A percentile compares a stretch with the other conserved stretches of the same genome.
phyloP scores from a whole-genome alignment of 805 yeast genomes.

The Teunomyces aglyptinius region DNA sequence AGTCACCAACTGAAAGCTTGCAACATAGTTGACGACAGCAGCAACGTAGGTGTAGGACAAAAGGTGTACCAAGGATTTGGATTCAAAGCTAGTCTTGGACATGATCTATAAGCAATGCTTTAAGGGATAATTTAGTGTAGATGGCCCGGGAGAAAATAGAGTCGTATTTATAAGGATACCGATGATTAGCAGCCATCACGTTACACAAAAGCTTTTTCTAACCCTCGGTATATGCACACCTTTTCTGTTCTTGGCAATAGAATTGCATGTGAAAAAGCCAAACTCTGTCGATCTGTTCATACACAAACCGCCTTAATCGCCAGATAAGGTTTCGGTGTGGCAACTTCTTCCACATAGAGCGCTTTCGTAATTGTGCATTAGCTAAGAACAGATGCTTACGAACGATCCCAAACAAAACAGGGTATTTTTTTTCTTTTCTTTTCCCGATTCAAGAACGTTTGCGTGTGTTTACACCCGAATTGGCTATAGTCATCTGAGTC shows the following conservation, averaged over 20 bases:
- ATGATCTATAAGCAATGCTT: background rate
- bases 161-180: background rate
- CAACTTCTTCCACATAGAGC: background rate
- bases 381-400: too few relatives aligned
- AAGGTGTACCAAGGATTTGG: slow-evolving; percentile 34
- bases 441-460: too few relatives aligned
- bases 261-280: background rate
- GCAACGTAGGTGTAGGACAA: slow-evolving; percentile 30
- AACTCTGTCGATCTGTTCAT: background rate
- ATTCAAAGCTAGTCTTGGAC: slow-evolving; percentile 24
- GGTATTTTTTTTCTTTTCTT: too few relatives aligned
- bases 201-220: background rate
- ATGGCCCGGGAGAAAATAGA: background rate
- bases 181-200: slow-evolving; percentile 12
- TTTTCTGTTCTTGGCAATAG: background rate
- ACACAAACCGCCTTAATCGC: background rate
- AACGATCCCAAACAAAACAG: too few relatives aligned
- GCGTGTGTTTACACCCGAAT: too few relatives aligned
- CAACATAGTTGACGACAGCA: slow-evolving; percentile 17
- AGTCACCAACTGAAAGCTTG: slow-evolving; percentile 25
- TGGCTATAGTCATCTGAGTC: too few relatives aligned
- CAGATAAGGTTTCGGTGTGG: background rate
- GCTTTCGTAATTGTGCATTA: too few relatives aligned
- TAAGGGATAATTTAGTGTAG: background rate
- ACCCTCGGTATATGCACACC: slow-evolving; percentile 3